phyloP scores from a whole-genome alignment of 2,329 filamentous ascomycete genomes.

The Aspergillus ustus region DNA sequence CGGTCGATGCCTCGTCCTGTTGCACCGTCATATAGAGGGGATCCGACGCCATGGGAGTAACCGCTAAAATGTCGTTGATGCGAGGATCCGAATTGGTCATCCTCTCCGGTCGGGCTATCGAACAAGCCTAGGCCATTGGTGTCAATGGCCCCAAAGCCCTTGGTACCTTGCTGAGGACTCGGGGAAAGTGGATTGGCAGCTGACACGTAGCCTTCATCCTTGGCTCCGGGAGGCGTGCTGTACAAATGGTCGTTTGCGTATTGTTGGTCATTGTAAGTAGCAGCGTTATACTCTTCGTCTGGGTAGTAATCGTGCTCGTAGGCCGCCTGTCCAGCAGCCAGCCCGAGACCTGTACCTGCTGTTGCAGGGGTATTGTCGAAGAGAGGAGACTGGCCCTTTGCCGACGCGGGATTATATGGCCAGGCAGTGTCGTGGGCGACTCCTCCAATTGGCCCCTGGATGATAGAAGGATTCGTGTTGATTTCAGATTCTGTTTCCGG shows the following conservation, averaged over 20 bases:
- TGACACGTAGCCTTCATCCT: conserved; percentile 92
- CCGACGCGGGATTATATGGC: conserved; percentile 61
- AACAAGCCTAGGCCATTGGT: conserved; percentile 56
- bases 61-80: conserved; percentile 75
- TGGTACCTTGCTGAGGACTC: conserved; percentile 51
- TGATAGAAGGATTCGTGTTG: conserved; percentile 82
- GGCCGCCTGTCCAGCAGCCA: conserved; percentile 59
- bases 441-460: conserved; percentile 73
- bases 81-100: conserved; percentile 69
- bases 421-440: conserved; percentile 56
- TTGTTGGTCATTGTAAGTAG: conserved; percentile 42
- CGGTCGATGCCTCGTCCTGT: conserved; percentile 86
- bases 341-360: conserved; percentile 59
- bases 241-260: conserved; percentile 43
- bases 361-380: conserved; percentile 49
- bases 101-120: conserved; percentile 53
- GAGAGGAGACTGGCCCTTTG: conserved; percentile 39
- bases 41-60: conserved; percentile 88
- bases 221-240: conserved; percentile 64
- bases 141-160: conserved; percentile 58
- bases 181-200: conserved; percentile 64
- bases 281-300: conserved; percentile 40
- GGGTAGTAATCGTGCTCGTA: conserved; percentile 68
- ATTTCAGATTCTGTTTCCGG: conserved; percentile 64
- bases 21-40: conserved; percentile 86